Evolutionary conservation across 2,329 filamentous ascomycete species (phyloP).

Genomic region (Fusarium fujikuroi): DNA sequence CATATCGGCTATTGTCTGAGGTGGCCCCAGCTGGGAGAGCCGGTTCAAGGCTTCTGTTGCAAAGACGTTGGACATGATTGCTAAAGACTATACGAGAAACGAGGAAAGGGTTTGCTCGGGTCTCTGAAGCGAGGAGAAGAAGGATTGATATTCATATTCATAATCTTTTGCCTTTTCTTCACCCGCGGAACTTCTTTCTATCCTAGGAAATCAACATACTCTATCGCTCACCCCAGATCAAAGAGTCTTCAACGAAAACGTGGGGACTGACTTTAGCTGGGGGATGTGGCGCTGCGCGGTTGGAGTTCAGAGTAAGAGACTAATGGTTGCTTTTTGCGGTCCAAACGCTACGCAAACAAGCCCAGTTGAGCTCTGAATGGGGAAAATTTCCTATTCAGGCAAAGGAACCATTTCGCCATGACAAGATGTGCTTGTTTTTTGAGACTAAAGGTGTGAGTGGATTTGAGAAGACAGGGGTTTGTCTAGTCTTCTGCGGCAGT

Average conservation of each 20-base stretch:
- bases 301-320: too few species aligned
- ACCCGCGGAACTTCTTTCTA: neutral
- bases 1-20: constrained; percentile 39
- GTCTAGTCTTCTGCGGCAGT: too few species aligned
- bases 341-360: too few species aligned
- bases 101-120: neutral
- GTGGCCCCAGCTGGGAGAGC: constrained; percentile 36
- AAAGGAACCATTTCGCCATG: neutral
- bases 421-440: too few species aligned
- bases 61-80: constrained; percentile 36
- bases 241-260: neutral
- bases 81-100: neutral
- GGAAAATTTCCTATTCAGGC: constrained; percentile 21
- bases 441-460: too few species aligned
- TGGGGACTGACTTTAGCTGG: neutral
- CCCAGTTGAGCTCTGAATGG: neutral
- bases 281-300: too few species aligned
- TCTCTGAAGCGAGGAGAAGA: neutral
- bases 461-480: too few species aligned
- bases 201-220: neutral
- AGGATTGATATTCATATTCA: constrained; percentile 21
- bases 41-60: constrained; percentile 30
- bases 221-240: neutral
- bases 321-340: too few species aligned
- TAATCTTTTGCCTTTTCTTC: neutral